Evolutionary conservation across 148 eudicot genomes (phyloP), one percentile per base, ranked within the genome.

Genomic region (Persicaria tinctoria): DNA sequence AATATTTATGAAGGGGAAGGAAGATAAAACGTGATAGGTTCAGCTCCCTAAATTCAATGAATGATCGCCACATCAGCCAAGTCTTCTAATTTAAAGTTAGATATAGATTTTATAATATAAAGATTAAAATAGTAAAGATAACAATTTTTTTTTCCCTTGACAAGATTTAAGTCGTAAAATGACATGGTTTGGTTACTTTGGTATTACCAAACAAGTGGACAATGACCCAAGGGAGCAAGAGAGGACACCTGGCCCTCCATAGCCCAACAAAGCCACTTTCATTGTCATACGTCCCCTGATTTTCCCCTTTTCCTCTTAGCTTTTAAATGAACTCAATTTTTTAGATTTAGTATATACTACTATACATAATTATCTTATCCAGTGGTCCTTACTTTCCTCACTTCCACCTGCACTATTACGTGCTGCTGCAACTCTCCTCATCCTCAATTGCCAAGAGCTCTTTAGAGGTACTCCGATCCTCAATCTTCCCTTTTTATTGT

Each of bases 241-340:
- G 70, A 66, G 70, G 70, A 16, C 74, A 47, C 74, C 20, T 47
- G 74, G 18, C 74, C 11, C 74, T 71, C 51, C 55, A 50, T 53
- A 71, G 47, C 8, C 20, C 55, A 71, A 71, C 54, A 71, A 71
- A 50, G 74, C 55, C 74, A 71, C 74, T 71, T 71, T 50, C 51
- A 27, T 47, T 48, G 38, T 18, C 55, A 47, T 55, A 71, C 73
- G 53, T 70, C 73, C 17, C 49, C 74, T 66, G 44, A 41, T 66
- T 66, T 66, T 14, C 38, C n/a, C 54, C n/a, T 50, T 46, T 18
- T 71, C 53, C 10, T 53, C 57, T 49, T 46, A 4, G 11, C 66
- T 41, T 8, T 66, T 4, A 66, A 60, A 23, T 7, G 13, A 57
- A n/a, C 46, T 6, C 6, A 38, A 17, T 5, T 41, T 41, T 13